Evolutionary conservation across 1,284 basidiomycete species (phyloP), one percentile per base, ranked within the genome.

Genomic region (Cryptococcus sp.): DNA sequence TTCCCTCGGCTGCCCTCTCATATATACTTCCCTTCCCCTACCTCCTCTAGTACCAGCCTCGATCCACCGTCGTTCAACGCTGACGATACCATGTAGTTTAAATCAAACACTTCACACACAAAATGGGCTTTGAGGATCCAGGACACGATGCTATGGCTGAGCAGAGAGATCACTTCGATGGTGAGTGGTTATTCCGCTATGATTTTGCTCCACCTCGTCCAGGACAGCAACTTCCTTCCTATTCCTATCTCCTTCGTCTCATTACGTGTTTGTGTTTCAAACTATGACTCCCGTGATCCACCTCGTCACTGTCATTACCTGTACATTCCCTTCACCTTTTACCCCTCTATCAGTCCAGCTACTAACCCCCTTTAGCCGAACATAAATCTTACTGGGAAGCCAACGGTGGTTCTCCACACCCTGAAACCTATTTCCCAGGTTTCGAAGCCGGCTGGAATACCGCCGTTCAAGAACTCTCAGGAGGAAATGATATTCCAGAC

Each of bases 371-470:
- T 4, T 14, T 46, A 61, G 57, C 45, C 52, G 55, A 54, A 36
- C 60, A 61, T 54, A 53, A 54, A 46, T 46, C 49, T 14, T 59
- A 63, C 55, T 60, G 61, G 61, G 58, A 41, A 23, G 46, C 50
- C 14, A 62, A 62, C 54, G 60, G 57, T 46, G 57, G 55, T 32
- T 60, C 54, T 34, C 55, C 57, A 36, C 45, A 56, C 53, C 59
- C 61, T 49, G 61, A 58, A 23, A 44, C 50, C 32, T 60, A 55
- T 55, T 63, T 63, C 57, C 61, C 61, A 23, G 61, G 59, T 33
- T 63, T 58, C 46, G 59, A 63, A 38, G 42, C 51, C 33, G 59
- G 61, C 36, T 63, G 59, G 61, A 53, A 52, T 47, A 55, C 56
- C 38, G 53, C 58, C 42, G 14, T 11, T 34, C 32, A 37, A 13